phyloP scores from a whole-genome alignment of 164 flowering plant genomes.

The Buxus sempervirens region DNA sequence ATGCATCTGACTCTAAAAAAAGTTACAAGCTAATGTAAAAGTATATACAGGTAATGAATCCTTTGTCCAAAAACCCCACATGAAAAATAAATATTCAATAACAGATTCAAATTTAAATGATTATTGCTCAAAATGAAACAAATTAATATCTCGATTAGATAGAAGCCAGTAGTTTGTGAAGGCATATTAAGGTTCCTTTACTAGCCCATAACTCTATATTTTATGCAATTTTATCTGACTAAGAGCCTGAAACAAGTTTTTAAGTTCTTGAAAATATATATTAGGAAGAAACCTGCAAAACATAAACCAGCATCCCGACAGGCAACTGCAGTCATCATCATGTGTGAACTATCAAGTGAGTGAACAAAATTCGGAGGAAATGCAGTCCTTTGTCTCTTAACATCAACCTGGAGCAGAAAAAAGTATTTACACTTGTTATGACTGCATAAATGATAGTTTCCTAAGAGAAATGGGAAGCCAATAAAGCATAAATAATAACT shows the following conservation, averaged over 20 bases:
- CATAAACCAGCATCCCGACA: slow-evolving; percentile 76
- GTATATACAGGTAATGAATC: neutral
- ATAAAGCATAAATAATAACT: slow-evolving; percentile 15
- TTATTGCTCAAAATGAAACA: neutral
- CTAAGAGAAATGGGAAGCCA: neutral
- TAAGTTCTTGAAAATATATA: too few species aligned
- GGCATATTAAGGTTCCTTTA: too few species aligned
- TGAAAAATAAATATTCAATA: neutral
- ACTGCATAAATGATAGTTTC: neutral
- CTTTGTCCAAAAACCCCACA: neutral
- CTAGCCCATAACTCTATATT: too few species aligned
- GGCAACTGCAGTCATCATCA: slow-evolving; percentile 99
- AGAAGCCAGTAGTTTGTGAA: too few species aligned
- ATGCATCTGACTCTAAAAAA: too few species aligned
- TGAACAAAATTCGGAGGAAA: slow-evolving; percentile 97
- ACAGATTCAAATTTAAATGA: neutral
- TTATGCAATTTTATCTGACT: too few species aligned
- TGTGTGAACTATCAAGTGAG: slow-evolving; percentile 94
- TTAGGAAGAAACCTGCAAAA: slow-evolving; percentile 78
- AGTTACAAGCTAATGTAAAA: too few species aligned
- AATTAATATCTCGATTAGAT: too few species aligned
- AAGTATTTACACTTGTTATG: too few species aligned
- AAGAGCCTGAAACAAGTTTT: too few species aligned
- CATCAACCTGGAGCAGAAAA: slow-evolving; percentile 49
- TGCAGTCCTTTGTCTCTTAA: slow-evolving; percentile 80